Conservation (phyloP, 768 basidiomycete genomes). For the Mycena latifolia region DNA sequence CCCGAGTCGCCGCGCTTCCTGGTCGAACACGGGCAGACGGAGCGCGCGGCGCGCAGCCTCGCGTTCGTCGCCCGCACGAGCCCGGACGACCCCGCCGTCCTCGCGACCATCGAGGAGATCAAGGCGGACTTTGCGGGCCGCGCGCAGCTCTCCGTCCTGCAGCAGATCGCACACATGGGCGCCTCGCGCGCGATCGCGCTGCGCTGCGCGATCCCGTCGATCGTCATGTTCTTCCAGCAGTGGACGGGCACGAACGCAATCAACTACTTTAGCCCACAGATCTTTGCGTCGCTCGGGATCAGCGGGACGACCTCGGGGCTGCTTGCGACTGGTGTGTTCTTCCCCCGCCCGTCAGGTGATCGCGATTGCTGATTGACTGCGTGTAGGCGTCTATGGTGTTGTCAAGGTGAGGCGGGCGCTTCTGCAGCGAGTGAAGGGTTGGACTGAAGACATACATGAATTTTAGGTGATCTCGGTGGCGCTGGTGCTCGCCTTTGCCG, state of each 20-base stretch:
- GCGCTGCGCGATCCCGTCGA: constrained; percentile 57
- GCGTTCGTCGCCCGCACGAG: constrained; percentile 51
- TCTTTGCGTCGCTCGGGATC: constrained; percentile 63
- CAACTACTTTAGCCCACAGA: constrained; percentile 67
- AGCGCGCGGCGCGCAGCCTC: constrained; percentile 55
- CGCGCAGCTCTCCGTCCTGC: constrained; percentile 39
- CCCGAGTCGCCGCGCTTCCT: constrained; percentile 71
- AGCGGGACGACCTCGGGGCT: constrained; percentile 56
- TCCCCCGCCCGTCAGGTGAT: constrained; percentile 15
- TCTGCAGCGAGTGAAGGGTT: background rate
- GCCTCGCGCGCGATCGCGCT: constrained; percentile 55
- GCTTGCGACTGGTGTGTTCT: constrained; percentile 60
- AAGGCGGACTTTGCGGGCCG: constrained; percentile 54
- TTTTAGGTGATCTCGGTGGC: constrained; percentile 50
- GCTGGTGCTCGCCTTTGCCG: constrained; percentile 57
- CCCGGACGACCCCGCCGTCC: constrained; percentile 50
- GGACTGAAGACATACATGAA: too few species aligned
- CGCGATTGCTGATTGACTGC: constrained; percentile 2
- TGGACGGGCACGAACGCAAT: constrained; percentile 70
- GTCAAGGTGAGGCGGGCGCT: constrained; percentile 45
- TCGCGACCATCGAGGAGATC: constrained; percentile 58
- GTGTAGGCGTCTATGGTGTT: constrained; percentile 49
- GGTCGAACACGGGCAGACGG: constrained; percentile 58
- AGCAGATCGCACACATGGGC: constrained; percentile 57
- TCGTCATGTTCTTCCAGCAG: constrained; percentile 60